phyloP scores from a whole-genome alignment of 257 asterid genomes.

The Gentiana straminea region DNA sequence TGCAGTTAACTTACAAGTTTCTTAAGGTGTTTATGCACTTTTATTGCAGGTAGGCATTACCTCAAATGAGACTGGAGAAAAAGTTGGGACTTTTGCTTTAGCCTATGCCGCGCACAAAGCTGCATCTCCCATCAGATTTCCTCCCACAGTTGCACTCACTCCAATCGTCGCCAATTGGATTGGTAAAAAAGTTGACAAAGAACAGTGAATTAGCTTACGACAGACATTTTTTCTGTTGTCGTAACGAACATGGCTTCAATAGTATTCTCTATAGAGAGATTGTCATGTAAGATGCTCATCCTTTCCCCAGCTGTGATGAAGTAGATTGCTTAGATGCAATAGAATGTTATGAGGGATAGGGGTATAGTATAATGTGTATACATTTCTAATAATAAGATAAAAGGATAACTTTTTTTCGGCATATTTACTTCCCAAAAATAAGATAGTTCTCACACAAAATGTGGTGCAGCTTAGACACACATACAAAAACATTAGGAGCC shows the following conservation, averaged over 20 bases:
- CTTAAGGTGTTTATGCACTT: not conserved
- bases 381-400: too few species aligned
- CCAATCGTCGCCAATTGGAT: conserved; percentile 92
- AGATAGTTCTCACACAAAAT: too few species aligned
- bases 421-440: too few species aligned
- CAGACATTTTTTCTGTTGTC: not conserved
- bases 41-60: conserved; percentile 64
- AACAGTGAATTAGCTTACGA: conserved; percentile 20
- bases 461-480: too few species aligned
- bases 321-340: too few species aligned
- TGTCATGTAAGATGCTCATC: not conserved
- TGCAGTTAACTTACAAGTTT: conserved; percentile 1
- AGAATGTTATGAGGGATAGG: too few species aligned
- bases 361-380: too few species aligned
- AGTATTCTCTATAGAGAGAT: not conserved
- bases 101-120: conserved; percentile 99
- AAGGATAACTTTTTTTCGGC: too few species aligned
- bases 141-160: conserved; percentile 94
- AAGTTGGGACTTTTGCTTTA: conserved; percentile 88
- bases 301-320: too few species aligned
- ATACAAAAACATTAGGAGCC: too few species aligned
- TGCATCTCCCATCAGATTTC: conserved; percentile 92
- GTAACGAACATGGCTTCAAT: not conserved
- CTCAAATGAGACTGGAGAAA: conserved; percentile 63
- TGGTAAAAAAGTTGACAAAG: conserved; percentile 69